Evolutionary conservation across 768 basidiomycete species (phyloP), one percentile per base, ranked within the genome.

Genomic region (Lenzites betulinus): DNA sequence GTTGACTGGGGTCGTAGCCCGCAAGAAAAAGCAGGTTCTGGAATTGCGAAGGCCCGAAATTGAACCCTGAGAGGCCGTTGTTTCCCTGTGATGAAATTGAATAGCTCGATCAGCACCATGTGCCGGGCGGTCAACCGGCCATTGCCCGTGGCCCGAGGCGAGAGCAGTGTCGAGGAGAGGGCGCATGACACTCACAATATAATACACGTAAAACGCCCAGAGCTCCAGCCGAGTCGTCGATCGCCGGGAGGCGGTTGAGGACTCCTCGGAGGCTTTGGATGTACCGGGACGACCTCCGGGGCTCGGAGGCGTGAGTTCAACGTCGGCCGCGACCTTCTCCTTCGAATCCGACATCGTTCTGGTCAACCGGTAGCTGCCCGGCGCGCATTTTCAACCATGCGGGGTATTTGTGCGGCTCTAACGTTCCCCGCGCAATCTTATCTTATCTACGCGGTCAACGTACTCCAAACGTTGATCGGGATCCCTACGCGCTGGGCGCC

Each of bases 11-110:
- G 68, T 90, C 86, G 58, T 88, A 88, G 3, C 88, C 87, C n/a
- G 88, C 87, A 12, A 87, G 77, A 66, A 81, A 89, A 33, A 90
- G 79, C 51, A 89, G 72, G 69, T 89, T 89, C 69, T 89, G 87
- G 71, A 89, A 89, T 65, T 89, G 87, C 9, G 86, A 87, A 0
- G 88, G 88, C 5, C 86, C 88, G 69, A 86, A 87, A 65, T 87
- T 88, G 78, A 87, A 85, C 7, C 84, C 87, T 1, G 85, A 81
- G 28, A 89, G 73, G 8, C 88, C 88, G 51, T 83, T 89, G 60
- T 89, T 89, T 33, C 87, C 88, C 78, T 80, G 30, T 18, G 42
- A 33, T 54, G 15, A 47, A 9, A n/a, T n/a, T n/a, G 8, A 25
- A 54, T 12, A 30, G 22, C 4, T 30, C 59, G 53, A 55, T 50